Base-by-base conservation (phyloP, 2,329 filamentous ascomycete species). In the Neonectria faginata region DNA sequence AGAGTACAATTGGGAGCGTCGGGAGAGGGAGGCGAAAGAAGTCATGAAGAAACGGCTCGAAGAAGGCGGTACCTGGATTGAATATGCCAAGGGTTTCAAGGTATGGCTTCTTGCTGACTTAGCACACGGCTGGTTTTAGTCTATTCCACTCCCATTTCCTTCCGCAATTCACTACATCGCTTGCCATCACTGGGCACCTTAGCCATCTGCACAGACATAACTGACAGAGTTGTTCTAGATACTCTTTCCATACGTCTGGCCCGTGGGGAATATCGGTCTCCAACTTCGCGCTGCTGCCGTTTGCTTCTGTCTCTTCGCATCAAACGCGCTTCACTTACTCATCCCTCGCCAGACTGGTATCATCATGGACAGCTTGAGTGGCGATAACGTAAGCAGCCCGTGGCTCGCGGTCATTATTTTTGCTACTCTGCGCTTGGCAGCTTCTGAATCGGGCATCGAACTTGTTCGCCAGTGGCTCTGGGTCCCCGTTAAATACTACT, bases 261-360 rank as follows among this genome's bases (percentile, higher is more conserved):
- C 94, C 1, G 85, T 88, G 56, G 85, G 89, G 45, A 87, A 91
- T 72, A 85, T 83, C 57, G 77, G 80, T 14, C 84, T 96, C 18
- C 92, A 96, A 75, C 76, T 91, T 18, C 89, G 89, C 58, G 86
- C 92, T 20, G 80, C 86, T 11, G 82, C 92, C 4, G 89, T 96
- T 48, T 85, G 86, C 0, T 47, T 92, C 1, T 91, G 91, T 69
- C 82, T 96, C 22, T 76, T 94, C n/a, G 81, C 84, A 56, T 87
- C 89, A 60, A 93, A 94, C 68, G 87, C 87, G 5, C 81, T 97
- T 54, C 92, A 94, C 70, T 82, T 97, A 14, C 80, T 97, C 45
- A 88, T 93, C 33, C 93, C 93, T n/a, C 86, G 91, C 20, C 92
- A 96, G 74, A 87, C 95, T 33, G 93, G 93, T 67, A 88, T 92